Percentiles rank a stretch among this genome's conserved stretches.
Evolutionary conservation across 2,329 filamentous ascomycete genomes (phyloP).

Genomic region (Aureobasidium sp.): DNA sequence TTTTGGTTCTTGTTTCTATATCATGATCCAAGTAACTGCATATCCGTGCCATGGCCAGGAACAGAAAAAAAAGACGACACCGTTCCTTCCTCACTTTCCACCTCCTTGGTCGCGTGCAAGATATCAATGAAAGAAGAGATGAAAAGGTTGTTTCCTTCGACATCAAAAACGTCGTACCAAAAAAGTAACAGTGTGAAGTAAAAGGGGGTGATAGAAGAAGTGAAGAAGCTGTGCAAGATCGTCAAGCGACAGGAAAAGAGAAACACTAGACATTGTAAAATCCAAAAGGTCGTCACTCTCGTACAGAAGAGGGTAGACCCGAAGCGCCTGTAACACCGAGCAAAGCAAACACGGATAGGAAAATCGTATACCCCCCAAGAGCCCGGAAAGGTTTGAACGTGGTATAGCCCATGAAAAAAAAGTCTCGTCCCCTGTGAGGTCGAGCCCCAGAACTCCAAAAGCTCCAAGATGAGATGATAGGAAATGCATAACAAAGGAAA

Average conservation of each 20-base stretch:
- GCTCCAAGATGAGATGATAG: background rate
- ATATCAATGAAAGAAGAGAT: background rate
- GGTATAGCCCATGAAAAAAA: slow-evolving; percentile 11
- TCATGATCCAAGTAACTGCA: background rate
- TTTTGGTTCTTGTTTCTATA: background rate
- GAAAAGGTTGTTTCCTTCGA: background rate
- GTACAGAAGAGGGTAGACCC: background rate
- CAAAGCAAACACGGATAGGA: background rate
- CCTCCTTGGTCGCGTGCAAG: background rate
- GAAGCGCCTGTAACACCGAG: slow-evolving; percentile 3
- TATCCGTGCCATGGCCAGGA: background rate
- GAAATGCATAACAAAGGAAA: slow-evolving; percentile 12
- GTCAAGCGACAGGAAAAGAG: background rate
- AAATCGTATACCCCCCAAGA: slow-evolving; percentile 3
- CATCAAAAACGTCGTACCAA: background rate
- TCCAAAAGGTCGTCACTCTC: background rate
- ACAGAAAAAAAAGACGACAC: background rate
- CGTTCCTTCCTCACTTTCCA: background rate
- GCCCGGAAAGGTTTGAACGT: slow-evolving; percentile 9
- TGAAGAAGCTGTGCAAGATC: slow-evolving; percentile 2
- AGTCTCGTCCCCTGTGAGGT: background rate
- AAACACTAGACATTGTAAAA: slow-evolving; percentile 10
- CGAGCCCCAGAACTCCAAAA: background rate
- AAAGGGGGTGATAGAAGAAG: background rate
- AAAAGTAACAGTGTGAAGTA: background rate